Base-by-base conservation (phyloP, 495 filamentous ascomycete species). In the Penicillium samsonianum region DNA sequence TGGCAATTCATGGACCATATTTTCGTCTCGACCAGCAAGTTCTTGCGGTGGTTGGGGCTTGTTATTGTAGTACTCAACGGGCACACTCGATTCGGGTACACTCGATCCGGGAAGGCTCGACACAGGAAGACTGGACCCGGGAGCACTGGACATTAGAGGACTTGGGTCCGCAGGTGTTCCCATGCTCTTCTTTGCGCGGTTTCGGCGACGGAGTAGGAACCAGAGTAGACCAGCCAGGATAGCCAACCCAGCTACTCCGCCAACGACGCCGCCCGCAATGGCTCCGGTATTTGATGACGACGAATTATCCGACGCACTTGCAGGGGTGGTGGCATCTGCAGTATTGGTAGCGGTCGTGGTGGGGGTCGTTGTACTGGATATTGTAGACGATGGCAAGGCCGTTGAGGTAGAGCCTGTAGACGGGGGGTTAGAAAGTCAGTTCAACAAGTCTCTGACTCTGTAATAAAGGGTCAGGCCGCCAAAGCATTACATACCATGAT, bases 251-350 rank as follows among this genome's bases (percentile, higher is more conserved):
- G 44, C 47, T 3, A 57, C 44, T 11, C 58, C 58, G 9, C 59
- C 59, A 31, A 61, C 54, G 17, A 61, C 59, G 17, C 59, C 59
- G 25, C 59, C 59, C 5, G 31, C 59, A 46, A 61, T 61, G 10
- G 59, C 59, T 12, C 59, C 58, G 4, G 53, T 46, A 31, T 58
- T 17, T 4, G 50, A 41, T 5, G 58, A 45, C 3, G 53, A 56
- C 10, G 33, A 40, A 22, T 4, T 25, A 16, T n/a, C 19, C 5
- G 44, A 6, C 6, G 2, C 28, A 12, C 11, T 10, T 11, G 20
- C 3, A 35, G 19, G 4, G 12, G 48, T 14, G 19, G 30, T 4
- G 11, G 2, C 20, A 7, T 8, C 14, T 44, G 31, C 42, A 14
- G 53, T 38, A 12, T 9, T 19, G 9, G 52, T 38, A 25, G 9